phyloP scores from a whole-genome alignment of 352 stramenopile genomes.

The Pythium rishiriense region DNA sequence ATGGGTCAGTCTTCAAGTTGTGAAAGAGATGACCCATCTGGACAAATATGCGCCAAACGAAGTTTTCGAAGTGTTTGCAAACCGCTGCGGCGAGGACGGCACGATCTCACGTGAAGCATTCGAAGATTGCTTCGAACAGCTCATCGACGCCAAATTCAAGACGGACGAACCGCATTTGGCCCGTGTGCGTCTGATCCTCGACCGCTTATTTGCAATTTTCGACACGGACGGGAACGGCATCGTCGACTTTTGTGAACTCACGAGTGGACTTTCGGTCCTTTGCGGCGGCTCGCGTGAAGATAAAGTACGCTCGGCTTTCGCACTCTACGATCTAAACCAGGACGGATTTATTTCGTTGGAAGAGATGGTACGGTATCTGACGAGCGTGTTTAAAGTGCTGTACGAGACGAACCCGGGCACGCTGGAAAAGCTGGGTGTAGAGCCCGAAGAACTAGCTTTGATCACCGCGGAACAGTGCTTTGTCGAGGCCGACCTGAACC shows the following conservation, averaged over 20 bases:
- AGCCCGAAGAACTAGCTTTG: slow-evolving; percentile 67
- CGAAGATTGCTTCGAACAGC: slow-evolving; percentile 79
- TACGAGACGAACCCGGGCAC: slow-evolving; percentile 80
- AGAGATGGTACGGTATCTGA: slow-evolving; percentile 88
- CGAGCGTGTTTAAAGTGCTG: slow-evolving; percentile 85
- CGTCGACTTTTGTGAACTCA: slow-evolving; percentile 87
- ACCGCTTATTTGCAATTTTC: slow-evolving; percentile 82
- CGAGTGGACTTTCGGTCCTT: slow-evolving; percentile 77
- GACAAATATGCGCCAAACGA: slow-evolving; percentile 79
- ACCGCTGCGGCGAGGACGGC: slow-evolving; percentile 73
- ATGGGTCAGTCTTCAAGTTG: slow-evolving; percentile 75
- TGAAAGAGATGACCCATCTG: slow-evolving; percentile 85
- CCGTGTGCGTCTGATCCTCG: slow-evolving; percentile 68
- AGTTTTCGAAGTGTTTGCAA: slow-evolving; percentile 88
- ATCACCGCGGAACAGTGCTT: slow-evolving; percentile 88
- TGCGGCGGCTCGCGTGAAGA: slow-evolving; percentile 81
- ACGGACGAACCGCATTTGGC: slow-evolving; percentile 62
- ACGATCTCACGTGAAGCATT: slow-evolving; percentile 82
- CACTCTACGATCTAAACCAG: slow-evolving; percentile 85
- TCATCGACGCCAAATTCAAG: slow-evolving; percentile 83
- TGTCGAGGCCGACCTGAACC: slow-evolving; percentile 76
- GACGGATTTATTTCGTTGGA: slow-evolving; percentile 85
- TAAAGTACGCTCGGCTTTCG: slow-evolving; percentile 85
- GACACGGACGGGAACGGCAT: slow-evolving; percentile 72
- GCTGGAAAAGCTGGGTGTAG: slow-evolving; percentile 51